These are phyloP conservation scores for Starmerella bombi DNA, from an alignment of 805 yeast genomes.

Conservation along the genomic window DNA sequence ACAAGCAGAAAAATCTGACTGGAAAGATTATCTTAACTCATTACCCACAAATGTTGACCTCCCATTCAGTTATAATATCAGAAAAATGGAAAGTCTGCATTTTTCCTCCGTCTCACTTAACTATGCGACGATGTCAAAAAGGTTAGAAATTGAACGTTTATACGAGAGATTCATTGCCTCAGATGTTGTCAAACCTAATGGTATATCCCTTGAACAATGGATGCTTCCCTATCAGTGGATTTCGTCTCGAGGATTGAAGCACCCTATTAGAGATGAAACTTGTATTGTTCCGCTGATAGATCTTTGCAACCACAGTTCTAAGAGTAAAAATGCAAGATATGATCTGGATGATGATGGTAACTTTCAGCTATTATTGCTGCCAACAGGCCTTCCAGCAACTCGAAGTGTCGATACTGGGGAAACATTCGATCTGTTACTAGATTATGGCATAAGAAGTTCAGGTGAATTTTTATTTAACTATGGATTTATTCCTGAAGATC, in stretches of 20 bases:
- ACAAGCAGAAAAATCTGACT: constrained; percentile 3
- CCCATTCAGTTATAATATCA: constrained; percentile 24
- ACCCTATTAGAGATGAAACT: constrained; percentile 23
- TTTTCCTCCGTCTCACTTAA: constrained; percentile 20
- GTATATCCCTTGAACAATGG: constrained; percentile 21
- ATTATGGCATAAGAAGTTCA: constrained; percentile 29
- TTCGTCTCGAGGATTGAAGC: constrained; percentile 26
- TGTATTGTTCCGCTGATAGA: constrained; percentile 46
- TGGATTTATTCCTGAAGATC: constrained; percentile 28
- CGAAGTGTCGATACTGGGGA: not conserved
- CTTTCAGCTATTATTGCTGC: constrained; percentile 13
- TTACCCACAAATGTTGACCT: constrained; percentile 24
- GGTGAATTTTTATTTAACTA: constrained; percentile 31
- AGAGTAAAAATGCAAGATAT: constrained; percentile 8
- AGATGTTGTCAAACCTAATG: not conserved
- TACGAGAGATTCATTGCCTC: constrained; percentile 16
- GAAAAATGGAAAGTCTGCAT: constrained; percentile 19
- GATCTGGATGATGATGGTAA: constrained; percentile 11
- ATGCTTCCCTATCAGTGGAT: constrained; percentile 29
- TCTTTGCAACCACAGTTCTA: constrained; percentile 27
- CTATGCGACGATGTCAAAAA: constrained; percentile 22
- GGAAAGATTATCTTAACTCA: constrained; percentile 20
- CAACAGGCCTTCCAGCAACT: not conserved
- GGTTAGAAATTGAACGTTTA: constrained; percentile 16
- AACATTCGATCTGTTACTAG: constrained; percentile 24